These are phyloP conservation scores for Sugiyamaella floridensis DNA, from an alignment of 805 yeast species.

Conservation along the genomic window DNA sequence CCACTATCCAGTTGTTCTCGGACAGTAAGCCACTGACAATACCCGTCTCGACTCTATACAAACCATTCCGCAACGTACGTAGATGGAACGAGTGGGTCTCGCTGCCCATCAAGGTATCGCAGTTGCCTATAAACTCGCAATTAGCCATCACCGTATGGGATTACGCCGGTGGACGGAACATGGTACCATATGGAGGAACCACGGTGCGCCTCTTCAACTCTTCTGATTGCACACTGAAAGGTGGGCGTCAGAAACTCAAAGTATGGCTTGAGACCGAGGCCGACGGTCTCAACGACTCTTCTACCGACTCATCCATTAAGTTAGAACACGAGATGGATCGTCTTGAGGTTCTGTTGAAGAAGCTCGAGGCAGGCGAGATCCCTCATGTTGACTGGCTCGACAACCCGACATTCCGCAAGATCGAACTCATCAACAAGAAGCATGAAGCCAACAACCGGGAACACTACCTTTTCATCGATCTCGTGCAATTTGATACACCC, in stretches of 20 bases:
- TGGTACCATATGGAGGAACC: slow-evolving; percentile 53
- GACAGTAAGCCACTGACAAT: slow-evolving; percentile 42
- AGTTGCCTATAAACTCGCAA: slow-evolving; percentile 57
- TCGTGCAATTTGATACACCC: slow-evolving; percentile 64
- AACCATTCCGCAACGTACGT: slow-evolving; percentile 38
- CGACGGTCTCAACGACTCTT: slow-evolving; percentile 25
- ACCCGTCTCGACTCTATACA: slow-evolving; percentile 45
- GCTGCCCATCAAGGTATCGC: slow-evolving; percentile 64
- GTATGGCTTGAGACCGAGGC: slow-evolving; percentile 37
- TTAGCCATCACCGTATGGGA: slow-evolving; percentile 64
- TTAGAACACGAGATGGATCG: slow-evolving; percentile 36
- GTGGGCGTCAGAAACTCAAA: slow-evolving; percentile 60
- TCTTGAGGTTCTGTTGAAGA: slow-evolving; percentile 48
- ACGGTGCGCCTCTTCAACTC: slow-evolving; percentile 52
- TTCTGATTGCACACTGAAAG: slow-evolving; percentile 51
- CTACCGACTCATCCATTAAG: slow-evolving; percentile 24
- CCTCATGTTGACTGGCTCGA: slow-evolving; percentile 68
- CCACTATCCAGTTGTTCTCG: slow-evolving; percentile 41
- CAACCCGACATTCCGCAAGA: slow-evolving; percentile 48
- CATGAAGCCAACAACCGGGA: slow-evolving; percentile 10
- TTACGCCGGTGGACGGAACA: slow-evolving; percentile 44
- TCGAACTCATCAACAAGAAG: slow-evolving; percentile 36
- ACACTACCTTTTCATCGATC: slow-evolving; percentile 45
- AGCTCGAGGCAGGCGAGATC: slow-evolving; percentile 62
- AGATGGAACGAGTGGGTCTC: slow-evolving; percentile 69